These are phyloP conservation scores for Fraxinus paxiana DNA, from an alignment of 305 asterid species.

Conservation along the genomic window DNA sequence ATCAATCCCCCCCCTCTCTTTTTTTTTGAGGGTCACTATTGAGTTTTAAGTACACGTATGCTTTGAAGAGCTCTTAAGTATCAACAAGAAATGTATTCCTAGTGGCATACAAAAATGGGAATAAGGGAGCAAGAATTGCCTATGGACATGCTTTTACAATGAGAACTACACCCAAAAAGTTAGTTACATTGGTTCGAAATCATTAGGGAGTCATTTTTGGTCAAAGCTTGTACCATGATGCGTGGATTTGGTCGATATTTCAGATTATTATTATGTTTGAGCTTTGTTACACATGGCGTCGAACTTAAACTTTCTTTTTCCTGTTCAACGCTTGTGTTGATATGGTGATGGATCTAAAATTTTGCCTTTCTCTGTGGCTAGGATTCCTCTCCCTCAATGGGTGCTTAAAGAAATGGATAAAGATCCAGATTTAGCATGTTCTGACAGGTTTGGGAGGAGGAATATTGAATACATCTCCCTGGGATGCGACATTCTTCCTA, in stretches of 20 bases:
- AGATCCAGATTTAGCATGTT: constrained; percentile 58
- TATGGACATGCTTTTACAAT: not conserved
- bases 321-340: constrained; percentile 3
- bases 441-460: constrained; percentile 66
- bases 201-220: not conserved
- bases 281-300: not conserved
- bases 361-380: constrained; percentile 33
- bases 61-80: not conserved
- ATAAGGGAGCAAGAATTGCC: not conserved
- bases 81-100: not conserved
- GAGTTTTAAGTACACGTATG: not conserved
- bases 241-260: not conserved
- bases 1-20: too few species aligned
- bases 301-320: constrained; percentile 10
- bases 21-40: not conserved
- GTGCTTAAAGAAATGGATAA: constrained; percentile 62
- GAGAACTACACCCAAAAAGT: not conserved
- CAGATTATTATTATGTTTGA: not conserved
- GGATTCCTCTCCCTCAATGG: constrained; percentile 85
- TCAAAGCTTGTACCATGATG: not conserved
- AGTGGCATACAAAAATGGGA: not conserved
- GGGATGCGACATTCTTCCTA: constrained; percentile 73
- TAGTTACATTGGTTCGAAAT: not conserved
- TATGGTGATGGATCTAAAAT: constrained; percentile 22
- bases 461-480: constrained; percentile 64